Percentiles rank a stretch among this genome's conserved stretches.
Evolutionary conservation across 2,329 filamentous ascomycete genomes (phyloP).

Genomic region (Phyllosticta citriasiana): DNA sequence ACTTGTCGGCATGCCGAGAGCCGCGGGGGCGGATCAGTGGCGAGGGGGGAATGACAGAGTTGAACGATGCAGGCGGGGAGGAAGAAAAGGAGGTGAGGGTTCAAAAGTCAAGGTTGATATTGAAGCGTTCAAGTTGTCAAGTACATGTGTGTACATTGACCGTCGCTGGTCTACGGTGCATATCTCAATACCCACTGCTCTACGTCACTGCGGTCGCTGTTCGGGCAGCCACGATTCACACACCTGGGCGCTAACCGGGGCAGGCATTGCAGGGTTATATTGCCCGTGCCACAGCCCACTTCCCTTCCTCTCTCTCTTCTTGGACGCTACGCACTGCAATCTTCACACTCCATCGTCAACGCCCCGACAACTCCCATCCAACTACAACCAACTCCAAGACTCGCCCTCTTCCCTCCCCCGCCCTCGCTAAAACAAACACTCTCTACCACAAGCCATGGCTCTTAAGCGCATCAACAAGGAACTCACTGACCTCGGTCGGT

Average conservation of each 20-base stretch:
- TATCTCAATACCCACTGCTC: neutral
- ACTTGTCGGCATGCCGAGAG: neutral
- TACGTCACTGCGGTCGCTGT: conserved; percentile 10
- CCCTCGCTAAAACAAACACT: neutral
- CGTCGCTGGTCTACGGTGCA: too few species aligned
- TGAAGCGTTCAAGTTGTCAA: too few species aligned
- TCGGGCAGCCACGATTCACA: conserved; percentile 10
- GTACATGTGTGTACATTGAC: too few species aligned
- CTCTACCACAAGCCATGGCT: conserved; percentile 49
- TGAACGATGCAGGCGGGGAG: too few species aligned
- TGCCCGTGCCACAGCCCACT: conserved; percentile 11
- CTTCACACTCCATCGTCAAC: conserved; percentile 5
- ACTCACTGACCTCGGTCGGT: conserved; percentile 83
- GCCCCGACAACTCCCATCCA: neutral
- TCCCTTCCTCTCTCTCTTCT: conserved; percentile 2
- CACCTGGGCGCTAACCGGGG: conserved; percentile 1
- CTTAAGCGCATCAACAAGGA: conserved; percentile 95
- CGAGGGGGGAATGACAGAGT: neutral
- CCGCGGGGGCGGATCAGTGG: neutral
- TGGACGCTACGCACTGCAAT: conserved; percentile 6
- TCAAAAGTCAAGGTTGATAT: too few species aligned
- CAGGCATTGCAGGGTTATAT: conserved; percentile 3
- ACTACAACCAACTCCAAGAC: conserved; percentile 5
- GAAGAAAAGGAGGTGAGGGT: too few species aligned
- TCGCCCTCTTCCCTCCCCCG: neutral